A percentile compares a stretch with the other conserved stretches of the same genome.
phyloP scores from a whole-genome alignment of 2,329 filamentous ascomycete genomes.

The Sporothrix sp. region DNA sequence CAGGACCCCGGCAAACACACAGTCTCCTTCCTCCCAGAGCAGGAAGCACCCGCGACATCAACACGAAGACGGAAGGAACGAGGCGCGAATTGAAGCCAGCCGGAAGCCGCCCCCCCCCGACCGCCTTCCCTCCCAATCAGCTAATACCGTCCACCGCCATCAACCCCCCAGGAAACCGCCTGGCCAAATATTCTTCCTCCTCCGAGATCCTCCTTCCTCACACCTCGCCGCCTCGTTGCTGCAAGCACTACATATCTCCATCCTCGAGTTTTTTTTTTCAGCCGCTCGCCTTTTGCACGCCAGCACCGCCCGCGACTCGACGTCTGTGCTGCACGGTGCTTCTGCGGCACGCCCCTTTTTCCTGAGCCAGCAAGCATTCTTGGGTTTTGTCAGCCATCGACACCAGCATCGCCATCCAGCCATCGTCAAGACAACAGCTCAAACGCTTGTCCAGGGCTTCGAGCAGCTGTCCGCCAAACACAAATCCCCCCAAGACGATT shows the following conservation, averaged over 20 bases:
- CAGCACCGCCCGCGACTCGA: not conserved
- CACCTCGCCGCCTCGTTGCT: not conserved
- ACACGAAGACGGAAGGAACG: not conserved
- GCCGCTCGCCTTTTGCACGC: not conserved
- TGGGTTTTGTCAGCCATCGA: too few species aligned
- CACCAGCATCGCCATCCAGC: too few species aligned
- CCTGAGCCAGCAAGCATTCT: too few species aligned
- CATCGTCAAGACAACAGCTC: too few species aligned
- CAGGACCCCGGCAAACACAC: not conserved
- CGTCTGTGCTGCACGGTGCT: too few species aligned
- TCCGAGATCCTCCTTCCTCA: conserved; percentile 1
- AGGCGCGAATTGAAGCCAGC: not conserved
- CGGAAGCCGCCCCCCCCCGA: too few species aligned
- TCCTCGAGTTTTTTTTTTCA: not conserved
- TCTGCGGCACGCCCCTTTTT: too few species aligned
- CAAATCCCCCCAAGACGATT: not conserved
- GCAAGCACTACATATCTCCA: conserved; percentile 1
- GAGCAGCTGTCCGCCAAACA: not conserved
- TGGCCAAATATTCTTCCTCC: conserved; percentile 10
- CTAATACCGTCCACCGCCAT: not conserved
- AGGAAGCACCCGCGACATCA: not conserved
- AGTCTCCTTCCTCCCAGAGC: not conserved
- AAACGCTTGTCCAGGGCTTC: too few species aligned
- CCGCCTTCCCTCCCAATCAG: too few species aligned
- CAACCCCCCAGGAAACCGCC: not conserved